phyloP scores from a whole-genome alignment of 805 yeast species.

The Ogataea chonburiensis region DNA sequence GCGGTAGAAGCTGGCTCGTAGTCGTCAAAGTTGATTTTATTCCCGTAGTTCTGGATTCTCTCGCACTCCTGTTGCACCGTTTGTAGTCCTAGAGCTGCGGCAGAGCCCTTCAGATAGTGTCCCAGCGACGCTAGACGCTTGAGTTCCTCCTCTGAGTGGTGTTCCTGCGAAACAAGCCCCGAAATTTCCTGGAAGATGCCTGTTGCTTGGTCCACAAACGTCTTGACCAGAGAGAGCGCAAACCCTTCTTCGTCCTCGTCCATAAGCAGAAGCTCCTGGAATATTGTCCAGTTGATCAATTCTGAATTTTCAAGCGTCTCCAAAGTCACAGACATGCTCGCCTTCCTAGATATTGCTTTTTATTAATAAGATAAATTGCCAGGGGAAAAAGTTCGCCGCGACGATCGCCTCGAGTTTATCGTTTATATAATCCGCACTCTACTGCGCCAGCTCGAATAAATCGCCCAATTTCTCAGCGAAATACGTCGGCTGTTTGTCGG shows the following conservation, averaged over 20 bases:
- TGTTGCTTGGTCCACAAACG: conserved; percentile 86
- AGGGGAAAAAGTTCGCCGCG: conserved; percentile 1
- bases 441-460: conserved; percentile 49
- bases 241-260: conserved; percentile 96
- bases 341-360: neutral
- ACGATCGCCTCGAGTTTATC: conserved; percentile 3
- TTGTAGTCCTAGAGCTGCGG: conserved; percentile 87
- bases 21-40: conserved; percentile 36
- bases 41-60: conserved; percentile 87
- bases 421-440: neutral
- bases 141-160: conserved; percentile 41
- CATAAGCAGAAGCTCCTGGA: conserved; percentile 87
- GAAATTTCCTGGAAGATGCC: conserved; percentile 76
- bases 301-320: conserved; percentile 47
- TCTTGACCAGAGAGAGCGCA: conserved; percentile 70
- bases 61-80: conserved; percentile 87
- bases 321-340: conserved; percentile 26
- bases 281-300: conserved; percentile 82
- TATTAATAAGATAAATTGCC: neutral
- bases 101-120: conserved; percentile 92
- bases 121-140: conserved; percentile 71
- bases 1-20: conserved; percentile 32
- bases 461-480: conserved; percentile 77
- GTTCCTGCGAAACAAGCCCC: conserved; percentile 38
- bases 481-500: conserved; percentile 55